Evolutionary conservation across 441 rosid species (phyloP).

Genomic region (Brassica balearica): DNA sequence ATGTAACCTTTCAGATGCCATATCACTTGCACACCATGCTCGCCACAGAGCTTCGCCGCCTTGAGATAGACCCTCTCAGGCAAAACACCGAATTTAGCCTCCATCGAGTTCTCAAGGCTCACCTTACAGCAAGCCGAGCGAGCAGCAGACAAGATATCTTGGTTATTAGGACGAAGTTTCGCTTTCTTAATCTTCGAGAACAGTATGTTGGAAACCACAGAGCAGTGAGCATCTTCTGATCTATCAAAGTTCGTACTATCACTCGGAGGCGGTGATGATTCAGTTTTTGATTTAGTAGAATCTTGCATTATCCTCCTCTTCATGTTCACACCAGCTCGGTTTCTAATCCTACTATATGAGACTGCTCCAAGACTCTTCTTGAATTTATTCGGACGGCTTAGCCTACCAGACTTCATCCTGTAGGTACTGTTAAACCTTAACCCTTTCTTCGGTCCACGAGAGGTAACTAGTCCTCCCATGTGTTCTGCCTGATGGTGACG

Average conservation of each 20-base stretch:
- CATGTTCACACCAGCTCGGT: constrained; percentile 62
- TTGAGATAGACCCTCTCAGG: constrained; percentile 82
- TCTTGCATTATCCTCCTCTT: constrained; percentile 77
- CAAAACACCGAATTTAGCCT: constrained; percentile 74
- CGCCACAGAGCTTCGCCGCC: constrained; percentile 98
- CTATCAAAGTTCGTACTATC: constrained; percentile 55
- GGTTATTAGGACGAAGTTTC: constrained; percentile 88
- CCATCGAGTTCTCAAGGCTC: constrained; percentile 78
- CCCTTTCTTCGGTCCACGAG: constrained; percentile 80
- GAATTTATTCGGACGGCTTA: constrained; percentile 76
- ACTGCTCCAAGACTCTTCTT: constrained; percentile 87
- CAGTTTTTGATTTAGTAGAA: constrained; percentile 59
- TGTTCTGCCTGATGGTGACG: constrained; percentile 99
- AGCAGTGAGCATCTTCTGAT: constrained; percentile 71
- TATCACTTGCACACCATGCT: constrained; percentile 75
- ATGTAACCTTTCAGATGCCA: constrained; percentile 89
- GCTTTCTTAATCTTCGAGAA: constrained; percentile 76
- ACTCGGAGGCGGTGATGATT: constrained; percentile 47
- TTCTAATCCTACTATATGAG: constrained; percentile 79
- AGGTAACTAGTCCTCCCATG: constrained; percentile 71
- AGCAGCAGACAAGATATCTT: constrained; percentile 80
- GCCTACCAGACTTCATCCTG: constrained; percentile 90
- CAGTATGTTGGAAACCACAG: constrained; percentile 71
- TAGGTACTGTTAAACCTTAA: constrained; percentile 65
- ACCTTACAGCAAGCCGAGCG: constrained; percentile 88